phyloP scores from a whole-genome alignment of 805 yeast species.

The Barnettozyma vustinii region DNA sequence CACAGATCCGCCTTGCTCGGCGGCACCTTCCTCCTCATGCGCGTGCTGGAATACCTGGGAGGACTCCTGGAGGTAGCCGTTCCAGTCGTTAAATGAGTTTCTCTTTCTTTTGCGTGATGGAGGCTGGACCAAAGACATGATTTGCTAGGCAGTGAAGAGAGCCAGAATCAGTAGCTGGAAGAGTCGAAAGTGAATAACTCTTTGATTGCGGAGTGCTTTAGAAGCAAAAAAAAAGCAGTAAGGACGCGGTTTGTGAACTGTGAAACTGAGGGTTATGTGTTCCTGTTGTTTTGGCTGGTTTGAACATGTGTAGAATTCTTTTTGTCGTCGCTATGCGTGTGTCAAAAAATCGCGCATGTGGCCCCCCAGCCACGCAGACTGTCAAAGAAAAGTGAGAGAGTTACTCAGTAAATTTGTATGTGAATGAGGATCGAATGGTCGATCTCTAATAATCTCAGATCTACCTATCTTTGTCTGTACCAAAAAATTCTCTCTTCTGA shows the following conservation, averaged over 20 bases:
- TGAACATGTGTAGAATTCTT: neutral
- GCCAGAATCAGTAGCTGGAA: neutral
- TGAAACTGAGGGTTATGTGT: neutral
- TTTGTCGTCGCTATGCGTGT: neutral
- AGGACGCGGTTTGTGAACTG: neutral
- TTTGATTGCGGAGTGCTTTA: neutral
- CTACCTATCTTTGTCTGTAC: neutral
- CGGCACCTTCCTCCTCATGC: conserved; percentile 11
- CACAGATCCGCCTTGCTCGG: conserved; percentile 24
- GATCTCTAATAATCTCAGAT: neutral
- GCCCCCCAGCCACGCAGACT: neutral
- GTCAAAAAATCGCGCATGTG: conserved; percentile 11
- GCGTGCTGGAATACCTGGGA: conserved; percentile 10
- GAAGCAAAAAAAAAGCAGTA: neutral
- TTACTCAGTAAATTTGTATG: neutral
- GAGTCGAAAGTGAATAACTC: neutral
- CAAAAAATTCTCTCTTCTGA: neutral
- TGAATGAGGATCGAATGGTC: neutral
- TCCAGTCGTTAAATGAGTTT: conserved; percentile 26
- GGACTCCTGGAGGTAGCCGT: conserved; percentile 18
- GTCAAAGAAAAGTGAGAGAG: neutral
- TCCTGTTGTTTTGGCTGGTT: neutral
- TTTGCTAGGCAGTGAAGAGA: neutral
- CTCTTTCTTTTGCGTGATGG: conserved; percentile 36
- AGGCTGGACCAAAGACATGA: conserved; percentile 23